These are phyloP conservation scores for Puccinellia tenuiflora DNA, from an alignment of 176 grass and related monocot species.

Conservation along the genomic window DNA sequence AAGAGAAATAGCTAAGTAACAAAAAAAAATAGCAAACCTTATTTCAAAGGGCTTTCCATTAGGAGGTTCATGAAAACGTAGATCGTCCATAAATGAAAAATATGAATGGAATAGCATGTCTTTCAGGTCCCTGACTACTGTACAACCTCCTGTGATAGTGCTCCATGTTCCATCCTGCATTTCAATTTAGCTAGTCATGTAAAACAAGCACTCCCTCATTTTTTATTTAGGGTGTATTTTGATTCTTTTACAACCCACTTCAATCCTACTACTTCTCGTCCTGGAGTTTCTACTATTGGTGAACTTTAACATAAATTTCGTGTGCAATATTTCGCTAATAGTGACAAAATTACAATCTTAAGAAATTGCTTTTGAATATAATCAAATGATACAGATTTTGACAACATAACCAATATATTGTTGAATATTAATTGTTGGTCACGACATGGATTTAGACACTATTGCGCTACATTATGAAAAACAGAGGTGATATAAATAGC, in stretches of 20 bases:
- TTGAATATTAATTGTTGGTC: background rate
- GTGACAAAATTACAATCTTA: background rate
- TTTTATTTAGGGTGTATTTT: background rate
- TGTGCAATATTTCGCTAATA: background rate
- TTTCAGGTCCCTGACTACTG: constrained; percentile 71
- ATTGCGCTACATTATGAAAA: background rate
- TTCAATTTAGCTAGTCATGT: constrained; percentile 20
- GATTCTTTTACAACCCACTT: background rate
- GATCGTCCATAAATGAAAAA: constrained; percentile 84
- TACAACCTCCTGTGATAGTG: constrained; percentile 76
- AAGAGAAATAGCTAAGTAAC: background rate
- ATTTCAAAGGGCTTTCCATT: constrained; percentile 71
- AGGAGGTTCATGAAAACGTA: constrained; percentile 57
- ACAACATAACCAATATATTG: background rate
- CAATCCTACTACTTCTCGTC: too few relatives aligned
- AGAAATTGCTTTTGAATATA: background rate
- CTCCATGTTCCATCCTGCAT: constrained; percentile 94
- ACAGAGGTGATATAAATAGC: background rate
- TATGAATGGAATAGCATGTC: constrained; percentile 73
- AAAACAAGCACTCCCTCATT: background rate
- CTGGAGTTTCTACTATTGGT: too few relatives aligned
- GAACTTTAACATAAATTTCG: background rate
- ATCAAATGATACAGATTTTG: background rate
- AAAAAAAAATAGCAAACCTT: constrained; percentile 47
- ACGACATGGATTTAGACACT: background rate